Conservation (phyloP, 2,329 filamentous ascomycete genomes). For the Neonectria magnoliae region DNA sequence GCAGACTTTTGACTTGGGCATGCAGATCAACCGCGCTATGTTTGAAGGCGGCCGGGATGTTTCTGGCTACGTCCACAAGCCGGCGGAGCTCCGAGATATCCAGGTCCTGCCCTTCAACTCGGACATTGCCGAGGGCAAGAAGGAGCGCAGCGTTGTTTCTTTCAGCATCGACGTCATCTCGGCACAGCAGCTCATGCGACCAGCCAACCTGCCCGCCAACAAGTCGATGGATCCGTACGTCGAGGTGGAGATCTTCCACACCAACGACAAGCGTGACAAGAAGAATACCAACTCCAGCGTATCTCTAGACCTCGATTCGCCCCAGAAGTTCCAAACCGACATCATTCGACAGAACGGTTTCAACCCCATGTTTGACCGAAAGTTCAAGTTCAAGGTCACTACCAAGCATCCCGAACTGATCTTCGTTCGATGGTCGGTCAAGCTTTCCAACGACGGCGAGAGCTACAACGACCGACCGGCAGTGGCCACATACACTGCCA, state of each 20-base stretch:
- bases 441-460: constrained; percentile 82
- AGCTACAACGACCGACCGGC: constrained; percentile 69
- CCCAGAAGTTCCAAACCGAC: constrained; percentile 80
- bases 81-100: constrained; percentile 81
- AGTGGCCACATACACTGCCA: constrained; percentile 91
- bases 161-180: constrained; percentile 92
- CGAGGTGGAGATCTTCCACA: constrained; percentile 93
- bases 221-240: constrained; percentile 90
- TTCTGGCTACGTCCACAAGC: constrained; percentile 94
- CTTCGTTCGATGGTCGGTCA: constrained; percentile 93
- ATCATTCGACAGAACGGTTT: constrained; percentile 91
- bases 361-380: constrained; percentile 87
- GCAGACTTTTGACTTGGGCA: constrained; percentile 96
- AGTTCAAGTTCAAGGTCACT: constrained; percentile 81
- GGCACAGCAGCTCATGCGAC: constrained; percentile 91
- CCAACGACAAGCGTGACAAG: constrained; percentile 93
- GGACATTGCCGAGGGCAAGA: constrained; percentile 68
- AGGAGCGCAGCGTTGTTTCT: constrained; percentile 82
- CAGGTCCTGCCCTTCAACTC: constrained; percentile 64
- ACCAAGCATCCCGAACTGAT: constrained; percentile 96
- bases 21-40: constrained; percentile 98
- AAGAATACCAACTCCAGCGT: constrained; percentile 74
- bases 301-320: constrained; percentile 60
- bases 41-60: constrained; percentile 88
- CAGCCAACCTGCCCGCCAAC: constrained; percentile 75